Base-by-base conservation (phyloP, 331 rosid genomes). In the Cydonia oblonga region DNA sequence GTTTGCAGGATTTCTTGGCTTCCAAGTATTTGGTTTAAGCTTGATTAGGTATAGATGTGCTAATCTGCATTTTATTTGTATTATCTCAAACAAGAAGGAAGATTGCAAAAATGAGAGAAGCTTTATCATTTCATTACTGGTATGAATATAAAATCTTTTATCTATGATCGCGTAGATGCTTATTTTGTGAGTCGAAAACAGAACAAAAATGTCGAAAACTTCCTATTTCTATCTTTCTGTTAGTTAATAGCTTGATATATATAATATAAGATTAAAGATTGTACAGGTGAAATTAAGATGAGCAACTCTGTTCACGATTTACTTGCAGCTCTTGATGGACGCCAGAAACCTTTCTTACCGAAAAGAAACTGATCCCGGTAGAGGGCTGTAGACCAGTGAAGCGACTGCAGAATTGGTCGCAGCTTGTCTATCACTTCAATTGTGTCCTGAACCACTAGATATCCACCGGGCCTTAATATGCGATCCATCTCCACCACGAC, bases 401-500 rank as follows among this genome's bases (percentile, higher is more conserved):
- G 96, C 68, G 95, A 87, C 29, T 69, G 77, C 80, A 91, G 76
- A 70, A 89, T 84, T 25, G 96, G 80, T 76, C 70, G 58, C 69
- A 91, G 81, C 82, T 86, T 87, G 71, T 51, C 78, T 24, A 91
- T 90, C 44, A 79, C 82, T 82, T 91, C 96, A 74, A 54, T 16
- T 63, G 89, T 82, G 75, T 93, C 98, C 5, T 78, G 89, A 80
- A 91, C 83, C 79, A 91, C 53, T 16, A 91, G 38, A 77, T 85
- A 87, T 60, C 98, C 98, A 23, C 84, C 84, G 6, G 98, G 98
- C 81, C 98, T 86, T 86, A 93, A 19, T 33, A 93, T 68, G 44
- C 97, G 95, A 75, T 93, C 98, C 62, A 93, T 79, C 91, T 91
- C 97, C 75, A 18, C 89, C 26, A 83, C 83, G 26, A 84, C 90